A percentile compares a stretch with the other conserved stretches of the same genome.
These are phyloP conservation scores for Peterozyma xylosa DNA, from an alignment of 805 yeast species.

Conservation along the genomic window DNA sequence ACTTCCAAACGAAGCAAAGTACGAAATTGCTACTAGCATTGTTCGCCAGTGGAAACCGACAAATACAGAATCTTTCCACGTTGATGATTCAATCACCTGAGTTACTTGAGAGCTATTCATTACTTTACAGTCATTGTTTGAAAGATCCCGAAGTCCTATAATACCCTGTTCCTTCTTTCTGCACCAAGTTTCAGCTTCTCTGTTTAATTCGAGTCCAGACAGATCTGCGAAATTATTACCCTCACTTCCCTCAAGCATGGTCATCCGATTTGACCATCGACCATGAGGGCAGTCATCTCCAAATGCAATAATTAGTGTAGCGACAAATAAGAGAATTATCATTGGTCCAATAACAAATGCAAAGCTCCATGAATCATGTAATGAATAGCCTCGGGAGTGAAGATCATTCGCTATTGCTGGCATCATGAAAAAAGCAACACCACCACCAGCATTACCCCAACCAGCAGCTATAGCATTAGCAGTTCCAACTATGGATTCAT, in stretches of 20 bases:
- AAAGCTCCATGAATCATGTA: conserved; percentile 19
- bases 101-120: conserved; percentile 12
- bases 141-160: conserved; percentile 4
- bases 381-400: conserved; percentile 12
- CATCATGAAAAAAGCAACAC: conserved; percentile 25
- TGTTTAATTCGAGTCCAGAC: conserved; percentile 1
- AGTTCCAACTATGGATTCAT: conserved; percentile 20
- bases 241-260: conserved; percentile 9
- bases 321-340: conserved; percentile 20
- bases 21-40: conserved; percentile 19
- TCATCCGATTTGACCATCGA: conserved; percentile 21
- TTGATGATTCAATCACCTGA: conserved; percentile 20
- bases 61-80: conserved; percentile 10
- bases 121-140: conserved; percentile 3
- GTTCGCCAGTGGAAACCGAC: conserved; percentile 19
- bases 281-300: conserved; percentile 29
- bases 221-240: not conserved
- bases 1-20: conserved; percentile 21
- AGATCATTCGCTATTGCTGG: conserved; percentile 18
- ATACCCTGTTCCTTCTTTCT: conserved; percentile 5
- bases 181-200: not conserved
- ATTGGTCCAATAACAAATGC: conserved; percentile 24
- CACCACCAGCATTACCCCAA: conserved; percentile 26
- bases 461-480: conserved; percentile 25
- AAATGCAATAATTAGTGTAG: conserved; percentile 15